Percentiles rank a stretch among this genome's conserved stretches.
Evolutionary conservation across 2,329 filamentous ascomycete genomes (phyloP).

Genomic region (Huntiella savannae): DNA sequence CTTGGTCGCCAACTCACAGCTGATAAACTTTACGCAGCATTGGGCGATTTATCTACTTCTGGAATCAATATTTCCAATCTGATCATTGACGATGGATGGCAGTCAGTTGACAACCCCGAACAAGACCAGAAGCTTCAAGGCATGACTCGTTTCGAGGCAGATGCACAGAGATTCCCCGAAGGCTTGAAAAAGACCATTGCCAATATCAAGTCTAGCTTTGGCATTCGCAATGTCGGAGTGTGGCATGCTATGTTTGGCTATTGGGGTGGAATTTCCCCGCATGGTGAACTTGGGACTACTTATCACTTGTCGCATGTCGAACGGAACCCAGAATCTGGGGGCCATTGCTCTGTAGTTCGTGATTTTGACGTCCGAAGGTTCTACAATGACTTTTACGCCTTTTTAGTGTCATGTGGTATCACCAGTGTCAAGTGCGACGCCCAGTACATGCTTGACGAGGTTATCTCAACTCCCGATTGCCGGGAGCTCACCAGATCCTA

Average conservation of each 20-base stretch:
- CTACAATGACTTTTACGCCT: conserved; percentile 82
- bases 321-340: conserved; percentile 32
- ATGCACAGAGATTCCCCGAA: conserved; percentile 55
- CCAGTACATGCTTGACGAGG: conserved; percentile 72
- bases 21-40: conserved; percentile 55
- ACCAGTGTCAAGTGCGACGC: conserved; percentile 86
- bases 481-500: conserved; percentile 54
- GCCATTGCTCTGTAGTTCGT: conserved; percentile 53
- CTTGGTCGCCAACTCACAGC: conserved; percentile 70
- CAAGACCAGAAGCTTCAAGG: conserved; percentile 36
- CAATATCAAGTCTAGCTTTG: conserved; percentile 50
- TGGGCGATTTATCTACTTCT: conserved; percentile 50
- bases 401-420: conserved; percentile 54
- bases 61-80: conserved; percentile 65
- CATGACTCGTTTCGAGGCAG: conserved; percentile 77
- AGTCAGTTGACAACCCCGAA: conserved; percentile 42
- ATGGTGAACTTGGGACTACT: conserved; percentile 51
- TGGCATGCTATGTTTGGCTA: conserved; percentile 85
- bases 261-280: conserved; percentile 72
- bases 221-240: conserved; percentile 68
- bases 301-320: conserved; percentile 53
- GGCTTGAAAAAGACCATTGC: conserved; percentile 56
- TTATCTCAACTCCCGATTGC: conserved; percentile 49
- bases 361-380: conserved; percentile 55
- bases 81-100: conserved; percentile 97